phyloP scores from a whole-genome alignment of 1,139 yeast genomes.

The Meyerozyma guilliermondii region DNA sequence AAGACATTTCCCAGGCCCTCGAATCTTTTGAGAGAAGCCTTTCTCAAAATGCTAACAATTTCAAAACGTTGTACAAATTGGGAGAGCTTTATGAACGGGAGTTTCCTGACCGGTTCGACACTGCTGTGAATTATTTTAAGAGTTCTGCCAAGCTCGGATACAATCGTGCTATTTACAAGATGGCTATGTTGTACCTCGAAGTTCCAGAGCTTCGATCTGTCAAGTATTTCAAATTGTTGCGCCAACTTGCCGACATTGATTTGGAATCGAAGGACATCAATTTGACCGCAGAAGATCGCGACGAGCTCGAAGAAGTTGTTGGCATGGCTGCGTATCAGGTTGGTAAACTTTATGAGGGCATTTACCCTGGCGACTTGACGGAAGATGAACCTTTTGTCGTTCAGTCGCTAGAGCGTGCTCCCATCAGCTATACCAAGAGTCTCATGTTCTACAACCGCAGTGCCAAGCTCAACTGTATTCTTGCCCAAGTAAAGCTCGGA shows the following conservation, averaged over 20 bases:
- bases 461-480: constrained; percentile 69
- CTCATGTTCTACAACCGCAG: constrained; percentile 69
- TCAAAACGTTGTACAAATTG: constrained; percentile 32
- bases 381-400: constrained; percentile 33
- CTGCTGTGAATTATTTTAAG: constrained; percentile 33
- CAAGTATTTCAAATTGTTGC: constrained; percentile 32
- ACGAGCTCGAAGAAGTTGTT: constrained; percentile 38
- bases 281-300: constrained; percentile 35
- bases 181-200: constrained; percentile 35
- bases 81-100: constrained; percentile 41
- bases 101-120: constrained; percentile 22
- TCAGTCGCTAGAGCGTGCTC: constrained; percentile 32
- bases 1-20: constrained; percentile 26
- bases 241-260: constrained; percentile 34
- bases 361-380: constrained; percentile 43
- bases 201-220: constrained; percentile 31
- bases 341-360: constrained; percentile 69
- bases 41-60: constrained; percentile 27
- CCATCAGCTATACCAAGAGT: constrained; percentile 55
- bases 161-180: constrained; percentile 39
- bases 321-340: constrained; percentile 47
- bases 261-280: constrained; percentile 29
- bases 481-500: constrained; percentile 84
- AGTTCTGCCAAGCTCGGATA: constrained; percentile 40
- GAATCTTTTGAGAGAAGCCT: constrained; percentile 31